phyloP scores from a whole-genome alignment of 2,329 filamentous ascomycete genomes.

The Didymella pinodella region DNA sequence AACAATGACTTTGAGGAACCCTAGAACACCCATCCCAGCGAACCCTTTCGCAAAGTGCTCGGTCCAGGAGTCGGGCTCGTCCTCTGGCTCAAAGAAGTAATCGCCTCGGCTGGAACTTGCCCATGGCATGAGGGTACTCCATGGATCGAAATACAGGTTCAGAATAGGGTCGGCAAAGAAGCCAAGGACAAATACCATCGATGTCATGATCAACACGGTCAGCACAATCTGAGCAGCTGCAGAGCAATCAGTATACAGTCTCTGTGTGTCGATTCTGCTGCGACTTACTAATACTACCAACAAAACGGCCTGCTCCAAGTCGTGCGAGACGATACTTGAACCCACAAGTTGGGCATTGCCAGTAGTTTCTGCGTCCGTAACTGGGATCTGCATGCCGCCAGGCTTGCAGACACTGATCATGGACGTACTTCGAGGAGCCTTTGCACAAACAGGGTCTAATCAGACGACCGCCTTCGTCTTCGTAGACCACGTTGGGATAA shows the following conservation, averaged over 20 bases:
- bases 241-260: slow-evolving; percentile 23
- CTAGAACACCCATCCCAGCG: slow-evolving; percentile 86
- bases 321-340: slow-evolving; percentile 83
- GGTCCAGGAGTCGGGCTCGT: slow-evolving; percentile 67
- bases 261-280: not conserved
- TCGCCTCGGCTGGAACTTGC: slow-evolving; percentile 28
- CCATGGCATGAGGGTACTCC: slow-evolving; percentile 52
- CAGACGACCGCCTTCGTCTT: slow-evolving; percentile 77
- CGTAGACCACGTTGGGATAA: slow-evolving; percentile 66
- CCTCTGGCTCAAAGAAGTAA: slow-evolving; percentile 42
- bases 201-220: slow-evolving; percentile 74
- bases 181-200: slow-evolving; percentile 81
- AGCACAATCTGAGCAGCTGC: slow-evolving; percentile 69
- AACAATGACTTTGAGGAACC: slow-evolving; percentile 81
- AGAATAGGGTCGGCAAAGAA: slow-evolving; percentile 94
- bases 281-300: slow-evolving; percentile 56
- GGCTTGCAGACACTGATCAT: slow-evolving; percentile 84
- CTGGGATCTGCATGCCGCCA: slow-evolving; percentile 80
- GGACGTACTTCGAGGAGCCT: slow-evolving; percentile 91
- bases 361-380: slow-evolving; percentile 73
- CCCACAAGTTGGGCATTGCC: slow-evolving; percentile 85
- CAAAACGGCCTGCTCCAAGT: slow-evolving; percentile 74
- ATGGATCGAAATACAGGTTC: slow-evolving; percentile 83
- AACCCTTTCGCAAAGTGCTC: slow-evolving; percentile 90
- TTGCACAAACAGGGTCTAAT: slow-evolving; percentile 93